Conservation (phyloP, 2,329 filamentous ascomycete species). For the Alternaria solani region DNA sequence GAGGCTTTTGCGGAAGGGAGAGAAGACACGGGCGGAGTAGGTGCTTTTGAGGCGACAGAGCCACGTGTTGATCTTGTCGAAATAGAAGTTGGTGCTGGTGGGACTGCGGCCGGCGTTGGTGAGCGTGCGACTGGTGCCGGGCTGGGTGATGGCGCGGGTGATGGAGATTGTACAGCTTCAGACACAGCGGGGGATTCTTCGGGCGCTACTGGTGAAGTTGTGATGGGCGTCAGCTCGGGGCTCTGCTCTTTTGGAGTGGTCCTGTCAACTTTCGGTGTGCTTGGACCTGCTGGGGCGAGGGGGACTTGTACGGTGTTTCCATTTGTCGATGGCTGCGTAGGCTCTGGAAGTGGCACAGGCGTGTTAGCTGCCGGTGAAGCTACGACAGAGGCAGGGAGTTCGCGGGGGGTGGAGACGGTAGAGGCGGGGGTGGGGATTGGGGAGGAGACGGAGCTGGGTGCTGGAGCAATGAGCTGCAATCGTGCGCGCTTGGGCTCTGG, state of each 20-base stretch:
- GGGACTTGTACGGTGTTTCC: constrained; percentile 49
- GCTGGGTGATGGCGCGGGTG: constrained; percentile 10
- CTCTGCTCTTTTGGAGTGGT: constrained; percentile 17
- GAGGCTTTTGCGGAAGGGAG: constrained; percentile 26
- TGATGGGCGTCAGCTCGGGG: constrained; percentile 28
- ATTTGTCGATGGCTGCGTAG: constrained; percentile 28
- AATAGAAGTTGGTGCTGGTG: constrained; percentile 37
- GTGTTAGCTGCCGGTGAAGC: constrained; percentile 25
- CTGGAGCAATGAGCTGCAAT: constrained; percentile 27
- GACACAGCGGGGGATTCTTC: constrained; percentile 19
- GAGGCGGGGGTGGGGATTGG: constrained; percentile 23
- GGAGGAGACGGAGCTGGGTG: constrained; percentile 18
- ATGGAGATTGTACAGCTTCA: constrained; percentile 9
- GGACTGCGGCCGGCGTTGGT: constrained; percentile 11
- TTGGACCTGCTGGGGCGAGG: constrained; percentile 55
- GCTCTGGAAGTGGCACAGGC: constrained; percentile 22
- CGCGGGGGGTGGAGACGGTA: constrained; percentile 16
- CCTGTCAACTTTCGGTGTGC: constrained; percentile 36
- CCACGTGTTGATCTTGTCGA: constrained; percentile 47
- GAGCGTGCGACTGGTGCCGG: constrained; percentile 16
- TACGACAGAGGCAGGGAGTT: constrained; percentile 17
- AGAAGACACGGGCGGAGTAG: constrained; percentile 30
- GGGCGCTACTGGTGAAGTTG: constrained; percentile 25
- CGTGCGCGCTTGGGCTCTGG: constrained; percentile 45
- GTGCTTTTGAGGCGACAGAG: constrained; percentile 39